A percentile compares a stretch with the other conserved stretches of the same genome.
phyloP scores from a whole-genome alignment of 768 basidiomycete genomes.

The Hypholoma sublateritium region DNA sequence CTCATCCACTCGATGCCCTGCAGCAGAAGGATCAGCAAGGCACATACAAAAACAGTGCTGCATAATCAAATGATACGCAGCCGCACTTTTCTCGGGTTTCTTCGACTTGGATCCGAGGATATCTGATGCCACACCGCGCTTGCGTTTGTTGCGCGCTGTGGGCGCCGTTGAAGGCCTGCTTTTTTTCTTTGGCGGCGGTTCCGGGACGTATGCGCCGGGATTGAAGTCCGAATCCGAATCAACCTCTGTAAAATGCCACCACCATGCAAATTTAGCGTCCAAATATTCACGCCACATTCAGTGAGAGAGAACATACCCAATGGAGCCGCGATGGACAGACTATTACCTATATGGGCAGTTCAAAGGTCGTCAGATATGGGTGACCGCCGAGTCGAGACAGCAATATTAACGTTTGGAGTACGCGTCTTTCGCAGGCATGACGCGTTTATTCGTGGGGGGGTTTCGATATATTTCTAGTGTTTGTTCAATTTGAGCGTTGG shows the following conservation, averaged over 20 bases:
- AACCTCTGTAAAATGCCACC: slow-evolving; percentile 25
- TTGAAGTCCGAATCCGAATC: slow-evolving; percentile 47
- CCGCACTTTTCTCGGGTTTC: background rate
- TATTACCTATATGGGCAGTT: slow-evolving; percentile 25
- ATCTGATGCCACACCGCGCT: slow-evolving; percentile 6
- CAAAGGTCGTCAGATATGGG: background rate
- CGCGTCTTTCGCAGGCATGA: slow-evolving; percentile 4
- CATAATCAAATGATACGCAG: background rate
- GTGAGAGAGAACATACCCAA: slow-evolving; percentile 26
- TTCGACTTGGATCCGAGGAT: background rate
- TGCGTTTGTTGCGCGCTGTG: slow-evolving; percentile 12
- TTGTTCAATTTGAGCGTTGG: too few species aligned
- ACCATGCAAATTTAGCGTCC: too few species aligned
- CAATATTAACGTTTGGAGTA: slow-evolving; percentile 4
- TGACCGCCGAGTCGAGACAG: background rate
- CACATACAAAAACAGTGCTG: background rate
- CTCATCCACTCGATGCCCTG: background rate
- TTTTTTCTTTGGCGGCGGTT: slow-evolving; percentile 30
- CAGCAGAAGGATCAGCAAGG: background rate
- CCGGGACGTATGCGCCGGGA: slow-evolving; percentile 28
- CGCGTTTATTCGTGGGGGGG: too few species aligned
- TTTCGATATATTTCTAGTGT: too few species aligned
- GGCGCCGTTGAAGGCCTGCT: slow-evolving; percentile 6
- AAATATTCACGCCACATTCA: background rate
- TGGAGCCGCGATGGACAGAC: slow-evolving; percentile 33